phyloP scores from a whole-genome alignment of 192 early-diverging fungal species.

The Radiomyces spectabilis region DNA sequence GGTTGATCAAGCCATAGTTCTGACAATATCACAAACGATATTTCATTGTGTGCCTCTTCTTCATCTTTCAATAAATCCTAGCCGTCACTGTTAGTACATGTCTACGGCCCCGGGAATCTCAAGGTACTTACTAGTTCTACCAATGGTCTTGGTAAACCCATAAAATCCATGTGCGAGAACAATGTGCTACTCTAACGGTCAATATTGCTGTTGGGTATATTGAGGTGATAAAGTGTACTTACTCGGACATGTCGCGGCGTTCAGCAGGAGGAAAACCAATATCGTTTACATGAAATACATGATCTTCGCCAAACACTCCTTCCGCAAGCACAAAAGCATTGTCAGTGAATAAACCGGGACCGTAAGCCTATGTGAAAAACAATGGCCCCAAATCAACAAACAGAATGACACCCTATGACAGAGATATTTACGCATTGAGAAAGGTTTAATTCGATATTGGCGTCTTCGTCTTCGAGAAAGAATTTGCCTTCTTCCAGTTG shows the following conservation, averaged over 20 bases:
- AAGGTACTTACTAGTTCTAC: slow-evolving; percentile 47
- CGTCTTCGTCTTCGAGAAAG: slow-evolving; percentile 80
- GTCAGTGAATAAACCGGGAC: slow-evolving; percentile 74
- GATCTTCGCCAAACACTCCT: slow-evolving; percentile 67
- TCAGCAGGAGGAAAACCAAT: slow-evolving; percentile 78
- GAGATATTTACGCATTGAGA: slow-evolving; percentile 34
- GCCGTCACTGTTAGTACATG: no score
- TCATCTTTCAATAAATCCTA: slow-evolving; percentile 27
- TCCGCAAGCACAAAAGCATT: slow-evolving; percentile 83
- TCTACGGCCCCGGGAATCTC: no score
- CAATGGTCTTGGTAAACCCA: slow-evolving; percentile 41
- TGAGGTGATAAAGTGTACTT: not conserved
- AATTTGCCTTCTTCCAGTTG: slow-evolving; percentile 72
- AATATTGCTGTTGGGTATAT: no score
- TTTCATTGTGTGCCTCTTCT: slow-evolving; percentile 35
- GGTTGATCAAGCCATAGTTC: slow-evolving; percentile 86
- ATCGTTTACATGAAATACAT: slow-evolving; percentile 58
- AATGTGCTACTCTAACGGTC: slow-evolving; percentile 19
- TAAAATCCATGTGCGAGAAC: slow-evolving; percentile 49
- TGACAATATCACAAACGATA: slow-evolving; percentile 72
- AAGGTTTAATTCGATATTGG: slow-evolving; percentile 70
- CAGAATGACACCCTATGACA: not conserved
- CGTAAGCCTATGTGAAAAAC: slow-evolving; percentile 30
- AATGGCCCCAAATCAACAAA: not conserved
- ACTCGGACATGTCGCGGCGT: slow-evolving; percentile 36